Conservation (phyloP, 768 basidiomycete genomes). For the Panaeolus cyanescens region DNA sequence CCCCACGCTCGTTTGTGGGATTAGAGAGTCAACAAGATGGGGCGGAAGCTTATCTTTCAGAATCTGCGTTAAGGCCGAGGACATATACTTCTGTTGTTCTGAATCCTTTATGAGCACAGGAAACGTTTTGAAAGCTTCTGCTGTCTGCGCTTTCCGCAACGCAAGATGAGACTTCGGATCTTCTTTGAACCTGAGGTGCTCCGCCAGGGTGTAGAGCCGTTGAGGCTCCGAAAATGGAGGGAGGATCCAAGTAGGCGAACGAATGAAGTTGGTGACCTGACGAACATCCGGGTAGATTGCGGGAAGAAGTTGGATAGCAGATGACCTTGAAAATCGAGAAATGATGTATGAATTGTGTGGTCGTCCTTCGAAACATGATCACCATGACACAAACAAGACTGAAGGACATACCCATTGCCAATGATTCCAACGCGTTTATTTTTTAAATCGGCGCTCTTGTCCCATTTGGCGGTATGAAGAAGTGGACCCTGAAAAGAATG, state of each 20-base stretch:
- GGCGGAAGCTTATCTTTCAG: constrained; percentile 45
- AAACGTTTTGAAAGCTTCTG: constrained; percentile 33
- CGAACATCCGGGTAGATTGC: constrained; percentile 35
- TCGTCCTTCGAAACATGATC: too few species aligned
- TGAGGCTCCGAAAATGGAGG: constrained; percentile 25
- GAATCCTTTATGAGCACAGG: constrained; percentile 30
- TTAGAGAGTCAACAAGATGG: constrained; percentile 43
- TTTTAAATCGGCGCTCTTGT: constrained; percentile 35
- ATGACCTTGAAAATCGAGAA: constrained; percentile 26
- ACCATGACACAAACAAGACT: too few species aligned
- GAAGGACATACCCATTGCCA: constrained; percentile 43
- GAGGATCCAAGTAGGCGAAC: constrained; percentile 33
- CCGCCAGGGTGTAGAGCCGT: constrained; percentile 39
- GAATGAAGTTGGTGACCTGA: constrained; percentile 35
- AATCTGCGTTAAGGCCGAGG: constrained; percentile 24
- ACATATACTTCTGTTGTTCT: constrained; percentile 29
- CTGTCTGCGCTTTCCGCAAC: constrained; percentile 44
- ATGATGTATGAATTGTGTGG: not conserved
- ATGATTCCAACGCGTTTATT: constrained; percentile 55
- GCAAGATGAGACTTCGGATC: constrained; percentile 39
- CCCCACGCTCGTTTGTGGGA: constrained; percentile 33
- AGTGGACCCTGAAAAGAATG: constrained; percentile 43
- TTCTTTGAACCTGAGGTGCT: constrained; percentile 36
- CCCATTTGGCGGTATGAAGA: constrained; percentile 57
- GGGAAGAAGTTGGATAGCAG: constrained; percentile 34